Base-by-base conservation (phyloP, 805 yeast species). In the Tanozyma kutaoensis region DNA sequence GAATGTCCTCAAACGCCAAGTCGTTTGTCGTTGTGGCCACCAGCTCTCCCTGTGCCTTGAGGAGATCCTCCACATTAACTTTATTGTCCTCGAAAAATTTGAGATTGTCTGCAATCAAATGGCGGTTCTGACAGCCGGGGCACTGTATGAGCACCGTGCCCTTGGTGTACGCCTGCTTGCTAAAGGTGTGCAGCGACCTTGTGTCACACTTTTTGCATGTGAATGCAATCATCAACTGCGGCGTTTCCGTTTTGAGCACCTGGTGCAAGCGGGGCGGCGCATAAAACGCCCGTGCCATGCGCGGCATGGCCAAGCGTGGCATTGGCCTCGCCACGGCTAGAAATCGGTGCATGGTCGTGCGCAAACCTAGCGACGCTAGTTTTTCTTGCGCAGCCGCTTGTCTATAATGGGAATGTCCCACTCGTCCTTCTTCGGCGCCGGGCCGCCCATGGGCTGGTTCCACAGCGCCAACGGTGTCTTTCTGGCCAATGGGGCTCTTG, bases 141-240 rank as follows among this genome's bases (percentile, higher is more conserved):
- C 97, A 88, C 43, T 82, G 84, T 14, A 88, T 77, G 27, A 84
- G 55, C 3, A 88, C 94, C 0, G 95, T 76, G 2, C 97, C 97
- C 8, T 62, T 57, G 10, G 76, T 70, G 47, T 88, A 88, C 0
- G 95, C 86, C 52, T 88, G 97, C 39, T 86, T 86, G 5, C 95
- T 78, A 44, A 88, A 77, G n/a, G 76, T 66, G 45, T 88, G 97
- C 4, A 85, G 72, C 1, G 95, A 84, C 30, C 96, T 59, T 3
- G 78, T 69, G 24, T 71, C 65, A 52, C 97, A 88, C 37, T 72
- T 71, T 47, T 85, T 88, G 54, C 97, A 88, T 0, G 95, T 88
- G 55, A 88, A 86, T 0, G 94, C 88, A 14, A 88, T 66, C 77
- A 84, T 77, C 35, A 81, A 58, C 48, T 76, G 71, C 2, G 93